Conservation (phyloP, 305 asterid species). For the Fraxinus paxiana region DNA sequence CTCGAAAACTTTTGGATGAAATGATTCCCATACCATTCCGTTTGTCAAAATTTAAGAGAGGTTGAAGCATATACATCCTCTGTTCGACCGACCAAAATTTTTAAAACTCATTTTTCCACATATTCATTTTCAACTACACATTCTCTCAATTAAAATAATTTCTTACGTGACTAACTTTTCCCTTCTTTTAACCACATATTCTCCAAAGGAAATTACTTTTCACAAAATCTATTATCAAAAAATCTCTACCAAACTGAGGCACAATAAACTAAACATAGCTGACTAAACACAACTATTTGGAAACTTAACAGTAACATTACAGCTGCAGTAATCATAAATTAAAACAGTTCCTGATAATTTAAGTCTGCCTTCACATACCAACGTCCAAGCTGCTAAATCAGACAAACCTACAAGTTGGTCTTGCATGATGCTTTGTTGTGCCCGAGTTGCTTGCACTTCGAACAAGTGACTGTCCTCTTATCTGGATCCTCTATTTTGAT, state of each 20-base stretch:
- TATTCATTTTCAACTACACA: not conserved
- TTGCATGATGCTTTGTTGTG: constrained; percentile 89
- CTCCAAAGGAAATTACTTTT: not conserved
- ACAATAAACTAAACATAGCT: not conserved
- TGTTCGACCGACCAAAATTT: not conserved
- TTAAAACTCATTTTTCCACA: not conserved
- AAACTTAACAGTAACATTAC: not conserved
- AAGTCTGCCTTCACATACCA: not conserved
- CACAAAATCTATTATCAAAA: not conserved
- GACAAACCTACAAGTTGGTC: constrained; percentile 26
- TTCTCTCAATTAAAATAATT: not conserved
- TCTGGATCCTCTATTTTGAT: constrained; percentile 51
- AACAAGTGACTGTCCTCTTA: constrained; percentile 82
- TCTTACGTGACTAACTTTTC: not conserved
- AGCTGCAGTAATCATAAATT: not conserved
- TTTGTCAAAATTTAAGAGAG: not conserved
- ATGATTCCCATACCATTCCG: not conserved
- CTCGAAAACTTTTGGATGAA: not conserved
- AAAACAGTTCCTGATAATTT: not conserved
- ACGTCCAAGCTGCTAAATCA: not conserved
- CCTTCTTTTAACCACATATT: not conserved
- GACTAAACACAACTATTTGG: not conserved
- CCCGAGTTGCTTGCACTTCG: constrained; percentile 81
- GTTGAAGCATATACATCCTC: not conserved
- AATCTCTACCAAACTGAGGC: not conserved